Evolutionary conservation across 371 early-diverging fungal genomes (phyloP).

Genomic region (Gilbertella persicaria): DNA sequence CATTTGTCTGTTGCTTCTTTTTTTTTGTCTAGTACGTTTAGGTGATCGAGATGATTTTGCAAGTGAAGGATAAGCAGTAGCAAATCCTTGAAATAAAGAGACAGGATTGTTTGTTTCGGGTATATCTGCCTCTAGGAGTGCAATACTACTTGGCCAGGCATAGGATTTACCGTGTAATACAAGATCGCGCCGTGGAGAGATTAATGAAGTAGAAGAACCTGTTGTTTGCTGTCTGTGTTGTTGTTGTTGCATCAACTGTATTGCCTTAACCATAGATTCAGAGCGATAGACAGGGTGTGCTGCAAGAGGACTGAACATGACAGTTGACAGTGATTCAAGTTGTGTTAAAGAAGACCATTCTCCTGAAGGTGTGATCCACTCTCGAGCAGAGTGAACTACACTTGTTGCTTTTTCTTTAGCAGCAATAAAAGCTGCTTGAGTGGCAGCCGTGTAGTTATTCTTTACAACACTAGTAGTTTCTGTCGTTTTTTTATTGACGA

Average conservation of each 20-base stretch:
- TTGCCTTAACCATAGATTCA: constrained; percentile 46
- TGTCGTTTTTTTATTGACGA: constrained; percentile 9
- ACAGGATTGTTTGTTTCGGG: constrained; percentile 59
- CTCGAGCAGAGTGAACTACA: constrained; percentile 37
- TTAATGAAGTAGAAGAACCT: constrained; percentile 5
- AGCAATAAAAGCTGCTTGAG: constrained; percentile 19
- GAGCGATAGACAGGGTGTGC: constrained; percentile 50
- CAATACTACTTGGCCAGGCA: constrained; percentile 48
- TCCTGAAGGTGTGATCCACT: constrained; percentile 36
- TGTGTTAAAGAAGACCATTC: constrained; percentile 42
- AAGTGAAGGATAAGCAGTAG: constrained; percentile 57
- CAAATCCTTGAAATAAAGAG: constrained; percentile 65
- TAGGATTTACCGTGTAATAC: constrained; percentile 27
- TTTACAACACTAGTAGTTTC: constrained; percentile 2
- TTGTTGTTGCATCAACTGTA: constrained; percentile 50
- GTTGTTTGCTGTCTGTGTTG: constrained; percentile 28
- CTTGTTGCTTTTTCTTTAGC: constrained; percentile 37
- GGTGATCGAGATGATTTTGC: constrained; percentile 29
- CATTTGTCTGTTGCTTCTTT: constrained; percentile 24
- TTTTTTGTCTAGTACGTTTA: constrained; percentile 38
- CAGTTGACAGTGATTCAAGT: constrained; percentile 47
- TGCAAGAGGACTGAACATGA: constrained; percentile 52
- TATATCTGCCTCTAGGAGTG: constrained; percentile 55
- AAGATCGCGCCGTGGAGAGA: constrained; percentile 17
- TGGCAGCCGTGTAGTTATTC: neutral